A percentile compares a stretch with the other conserved stretches of the same genome.
Conservation (phyloP, 192 early-diverging fungal species). For the Glomus cerebriforme region DNA sequence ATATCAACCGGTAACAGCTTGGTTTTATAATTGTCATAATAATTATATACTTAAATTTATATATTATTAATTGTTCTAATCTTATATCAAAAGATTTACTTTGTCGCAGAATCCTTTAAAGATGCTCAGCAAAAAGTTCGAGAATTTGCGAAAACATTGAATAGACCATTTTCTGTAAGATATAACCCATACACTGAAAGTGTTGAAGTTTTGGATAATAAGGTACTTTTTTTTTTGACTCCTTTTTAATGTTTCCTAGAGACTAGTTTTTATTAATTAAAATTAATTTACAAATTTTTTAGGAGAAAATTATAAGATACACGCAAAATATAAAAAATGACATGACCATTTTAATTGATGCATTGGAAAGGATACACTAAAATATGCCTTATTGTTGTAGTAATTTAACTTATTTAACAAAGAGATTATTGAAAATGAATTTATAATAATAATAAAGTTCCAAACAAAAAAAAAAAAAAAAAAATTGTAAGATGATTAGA, state of each 20-base stretch:
- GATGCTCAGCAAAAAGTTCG: slow-evolving; percentile 90
- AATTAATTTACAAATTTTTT: slow-evolving; percentile 26
- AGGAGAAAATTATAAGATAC: slow-evolving; percentile 84
- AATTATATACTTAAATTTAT: background rate
- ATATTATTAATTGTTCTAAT: no score
- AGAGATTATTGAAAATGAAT: background rate
- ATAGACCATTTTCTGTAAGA: slow-evolving; percentile 86
- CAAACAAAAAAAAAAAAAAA: background rate
- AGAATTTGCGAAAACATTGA: slow-evolving; percentile 74
- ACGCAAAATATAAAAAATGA: slow-evolving; percentile 78
- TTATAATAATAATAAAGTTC: background rate
- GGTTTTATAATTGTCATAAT: background rate
- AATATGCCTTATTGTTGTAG: background rate
- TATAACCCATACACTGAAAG: slow-evolving; percentile 92
- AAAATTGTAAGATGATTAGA: no score
- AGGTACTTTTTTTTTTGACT: slow-evolving; percentile 31
- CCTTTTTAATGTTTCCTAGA: background rate
- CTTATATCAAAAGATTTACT: slow-evolving; percentile 58
- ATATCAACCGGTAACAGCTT: slow-evolving; percentile 75
- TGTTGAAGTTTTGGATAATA: slow-evolving; percentile 88
- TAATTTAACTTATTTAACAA: background rate
- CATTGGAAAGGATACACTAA: slow-evolving; percentile 59
- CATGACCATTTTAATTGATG: slow-evolving; percentile 72
- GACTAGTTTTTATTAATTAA: background rate
- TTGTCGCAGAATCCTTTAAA: slow-evolving; percentile 92